Base-by-base conservation (phyloP, 2,329 filamentous ascomycete genomes). In the Aquanectria penicillioides region DNA sequence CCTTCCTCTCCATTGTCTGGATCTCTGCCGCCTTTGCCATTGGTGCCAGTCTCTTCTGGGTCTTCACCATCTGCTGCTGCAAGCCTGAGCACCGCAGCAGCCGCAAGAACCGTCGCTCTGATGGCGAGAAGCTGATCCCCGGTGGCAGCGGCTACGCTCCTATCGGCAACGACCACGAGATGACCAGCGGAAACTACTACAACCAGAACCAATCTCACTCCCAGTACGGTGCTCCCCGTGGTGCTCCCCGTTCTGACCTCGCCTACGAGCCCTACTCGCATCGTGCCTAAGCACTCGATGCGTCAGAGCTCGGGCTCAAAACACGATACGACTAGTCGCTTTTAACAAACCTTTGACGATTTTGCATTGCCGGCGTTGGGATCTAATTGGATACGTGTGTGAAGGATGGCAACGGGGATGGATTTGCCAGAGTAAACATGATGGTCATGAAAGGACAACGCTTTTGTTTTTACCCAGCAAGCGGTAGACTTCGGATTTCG, bases 41-140 rank as follows among this genome's bases (percentile, higher is more conserved):
- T 28, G 91, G 77, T 36, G 89, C 90, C 7, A 87, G 86, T 64
- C 78, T 97, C 73, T 97, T 98, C 89, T 98, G 95, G 94, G 80
- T 94, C 72, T 87, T 96, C 75, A 92, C 89, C 76, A 86, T 91
- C 71, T 98, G 94, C 89, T 98, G 94, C 51, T 71, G 69, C 68
- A 92, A 92, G 69, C 76, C 76, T 12, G 76, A 78, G 55, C 63
- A 61, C 53, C 65, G 69, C 57, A 63, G 65, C 65, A 75, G 73
- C 68, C 74, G 74, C 61, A 72, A 71, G 69, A 70, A 73, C 62
- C 64, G 66, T 61, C 63, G 68, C 50, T 67, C 66, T 43, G 79
- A 82, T 59, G 73, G 70, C 73, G 84, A 87, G 79, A 86, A 87
- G 79, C 75, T 81, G 41, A 68, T 81, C 9, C 75, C 79, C n/a